Evolutionary conservation across 2,329 filamentous ascomycete genomes (phyloP).

Genomic region (Penicillium sp.): DNA sequence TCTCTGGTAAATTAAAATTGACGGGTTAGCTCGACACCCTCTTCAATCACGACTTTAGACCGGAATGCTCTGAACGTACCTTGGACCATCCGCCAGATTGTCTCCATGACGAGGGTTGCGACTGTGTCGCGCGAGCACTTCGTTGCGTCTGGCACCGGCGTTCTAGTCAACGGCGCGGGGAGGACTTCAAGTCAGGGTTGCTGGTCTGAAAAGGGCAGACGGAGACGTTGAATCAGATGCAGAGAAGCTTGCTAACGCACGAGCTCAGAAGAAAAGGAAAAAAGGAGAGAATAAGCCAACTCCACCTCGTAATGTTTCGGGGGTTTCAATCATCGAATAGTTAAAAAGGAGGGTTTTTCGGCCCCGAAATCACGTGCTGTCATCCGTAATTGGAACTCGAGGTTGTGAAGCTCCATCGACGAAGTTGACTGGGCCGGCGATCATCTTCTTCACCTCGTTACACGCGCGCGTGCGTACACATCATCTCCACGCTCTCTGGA

Average conservation of each 20-base stretch:
- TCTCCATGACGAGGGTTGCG: constrained; percentile 23
- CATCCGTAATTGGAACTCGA: constrained; percentile 21
- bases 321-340: constrained; percentile 4
- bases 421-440: constrained; percentile 2
- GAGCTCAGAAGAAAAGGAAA: constrained; percentile 1
- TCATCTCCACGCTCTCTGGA: background rate
- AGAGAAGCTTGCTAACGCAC: background rate
- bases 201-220: constrained; percentile 1
- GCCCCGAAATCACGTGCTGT: constrained; percentile 15
- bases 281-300: constrained; percentile 3
- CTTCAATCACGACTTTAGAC: too few relatives aligned
- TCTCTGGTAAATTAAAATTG: constrained; percentile 20
- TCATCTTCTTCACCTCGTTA: background rate
- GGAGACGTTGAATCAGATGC: background rate
- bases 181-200: constrained; percentile 3
- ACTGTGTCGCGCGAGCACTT: constrained; percentile 13
- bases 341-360: constrained; percentile 15
- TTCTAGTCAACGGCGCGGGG: constrained; percentile 1
- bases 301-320: too few relatives aligned
- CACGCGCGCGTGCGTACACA: background rate
- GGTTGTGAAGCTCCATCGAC: constrained; percentile 3
- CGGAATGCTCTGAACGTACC: constrained; percentile 19
- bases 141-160: constrained; percentile 2
- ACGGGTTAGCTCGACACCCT: background rate
- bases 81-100: constrained; percentile 32